Evolutionary conservation across 306 rosid species (phyloP).

Genomic region (Erythrophleum fordii): DNA sequence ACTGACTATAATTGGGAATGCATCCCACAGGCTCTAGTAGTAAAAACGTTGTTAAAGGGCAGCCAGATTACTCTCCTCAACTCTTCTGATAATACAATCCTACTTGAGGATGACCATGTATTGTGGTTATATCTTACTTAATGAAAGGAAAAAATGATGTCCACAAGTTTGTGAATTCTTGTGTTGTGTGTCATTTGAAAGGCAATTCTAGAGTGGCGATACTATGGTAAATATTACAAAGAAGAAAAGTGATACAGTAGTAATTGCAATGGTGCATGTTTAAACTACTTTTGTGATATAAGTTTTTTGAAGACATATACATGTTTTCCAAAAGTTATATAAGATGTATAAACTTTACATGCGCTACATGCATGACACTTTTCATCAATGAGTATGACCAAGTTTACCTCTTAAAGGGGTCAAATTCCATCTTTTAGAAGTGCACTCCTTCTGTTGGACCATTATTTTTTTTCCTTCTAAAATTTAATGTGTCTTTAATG

Average conservation of each 20-base stretch:
- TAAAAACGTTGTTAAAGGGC: not conserved
- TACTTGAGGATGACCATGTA: not conserved
- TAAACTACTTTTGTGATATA: slow-evolving; percentile 2
- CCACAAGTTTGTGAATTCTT: not conserved
- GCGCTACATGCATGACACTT: slow-evolving; percentile 10
- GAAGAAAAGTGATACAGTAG: not conserved
- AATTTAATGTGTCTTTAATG: not conserved
- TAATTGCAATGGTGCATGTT: not conserved
- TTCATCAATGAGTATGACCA: slow-evolving; percentile 25
- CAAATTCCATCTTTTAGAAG: not conserved
- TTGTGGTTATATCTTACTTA: not conserved
- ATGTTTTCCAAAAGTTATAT: slow-evolving; percentile 3
- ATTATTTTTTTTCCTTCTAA: not conserved
- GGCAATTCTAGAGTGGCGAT: not conserved
- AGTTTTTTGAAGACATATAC: not conserved
- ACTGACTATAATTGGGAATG: not conserved
- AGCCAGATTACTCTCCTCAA: not conserved
- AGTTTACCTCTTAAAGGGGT: not conserved
- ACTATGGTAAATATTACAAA: not conserved
- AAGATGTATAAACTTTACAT: slow-evolving; percentile 17
- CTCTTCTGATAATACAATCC: not conserved
- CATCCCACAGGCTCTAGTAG: not conserved
- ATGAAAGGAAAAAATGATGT: not conserved
- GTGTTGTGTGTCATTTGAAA: not conserved
- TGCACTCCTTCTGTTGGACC: not conserved